These are phyloP conservation scores for carrot (Daucus carota) DNA, from an alignment of 129 eudicot species.

Conservation along the genomic window DNA sequence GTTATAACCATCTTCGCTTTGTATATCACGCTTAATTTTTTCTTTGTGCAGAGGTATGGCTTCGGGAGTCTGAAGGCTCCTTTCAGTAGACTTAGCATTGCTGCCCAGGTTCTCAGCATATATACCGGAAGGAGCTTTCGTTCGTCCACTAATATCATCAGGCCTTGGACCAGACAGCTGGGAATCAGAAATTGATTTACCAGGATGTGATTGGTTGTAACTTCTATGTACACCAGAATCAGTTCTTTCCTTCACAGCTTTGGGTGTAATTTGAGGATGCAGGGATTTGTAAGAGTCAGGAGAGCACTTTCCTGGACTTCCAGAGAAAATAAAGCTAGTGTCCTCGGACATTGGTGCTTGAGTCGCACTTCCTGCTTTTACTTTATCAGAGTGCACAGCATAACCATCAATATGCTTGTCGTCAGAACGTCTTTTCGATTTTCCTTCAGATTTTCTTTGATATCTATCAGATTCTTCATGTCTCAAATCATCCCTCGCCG, in stretches of 20 bases:
- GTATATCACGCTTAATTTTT: constrained; percentile 23
- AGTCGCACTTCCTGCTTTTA: constrained; percentile 35
- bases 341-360: constrained; percentile 29
- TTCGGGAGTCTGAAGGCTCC: constrained; percentile 28
- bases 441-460: constrained; percentile 23
- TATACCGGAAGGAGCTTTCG: constrained; percentile 35
- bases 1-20: constrained; percentile 27
- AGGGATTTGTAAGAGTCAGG: constrained; percentile 32
- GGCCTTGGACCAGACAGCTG: constrained; percentile 41
- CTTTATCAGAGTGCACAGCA: constrained; percentile 36
- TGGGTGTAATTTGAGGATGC: constrained; percentile 16
- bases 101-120: constrained; percentile 24
- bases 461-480: constrained; percentile 18
- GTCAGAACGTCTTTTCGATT: constrained; percentile 47
- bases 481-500: constrained; percentile 24
- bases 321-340: constrained; percentile 23
- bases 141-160: constrained; percentile 30
- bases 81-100: constrained; percentile 30
- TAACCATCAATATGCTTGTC: constrained; percentile 38
- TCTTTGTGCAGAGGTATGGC: constrained; percentile 21
- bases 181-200: constrained; percentile 39
- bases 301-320: constrained; percentile 29
- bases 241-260: constrained; percentile 31
- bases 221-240: constrained; percentile 33
- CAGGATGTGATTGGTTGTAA: constrained; percentile 21